These are phyloP conservation scores for Cyclocybe cylindracea DNA, from an alignment of 768 basidiomycete genomes.

Conservation along the genomic window DNA sequence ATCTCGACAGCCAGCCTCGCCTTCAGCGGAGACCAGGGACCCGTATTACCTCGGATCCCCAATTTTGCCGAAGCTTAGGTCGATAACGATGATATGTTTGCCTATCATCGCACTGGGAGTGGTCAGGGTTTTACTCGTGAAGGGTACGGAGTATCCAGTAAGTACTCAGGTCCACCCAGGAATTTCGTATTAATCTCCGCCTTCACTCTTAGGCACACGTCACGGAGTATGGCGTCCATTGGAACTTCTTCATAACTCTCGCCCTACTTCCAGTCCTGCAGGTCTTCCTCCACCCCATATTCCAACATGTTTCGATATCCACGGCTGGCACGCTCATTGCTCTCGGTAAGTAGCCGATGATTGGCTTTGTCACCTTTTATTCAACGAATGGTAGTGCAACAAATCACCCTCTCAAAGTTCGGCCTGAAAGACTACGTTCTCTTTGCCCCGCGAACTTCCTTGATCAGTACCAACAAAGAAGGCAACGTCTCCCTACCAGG, in stretches of 20 bases:
- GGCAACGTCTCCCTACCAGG: constrained; percentile 84
- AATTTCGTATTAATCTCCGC: neutral
- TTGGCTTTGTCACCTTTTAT: neutral
- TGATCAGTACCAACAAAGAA: constrained; percentile 88
- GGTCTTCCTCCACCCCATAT: constrained; percentile 66
- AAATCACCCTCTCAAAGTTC: constrained; percentile 56
- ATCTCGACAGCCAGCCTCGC: constrained; percentile 33
- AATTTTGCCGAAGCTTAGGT: constrained; percentile 49
- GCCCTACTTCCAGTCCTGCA: constrained; percentile 78
- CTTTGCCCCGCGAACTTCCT: constrained; percentile 55
- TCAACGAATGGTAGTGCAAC: constrained; percentile 58
- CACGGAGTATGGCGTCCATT: constrained; percentile 94
- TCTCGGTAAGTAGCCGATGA: constrained; percentile 41
- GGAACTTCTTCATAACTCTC: constrained; percentile 98
- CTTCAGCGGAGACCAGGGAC: constrained; percentile 33
- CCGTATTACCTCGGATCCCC: constrained; percentile 52
- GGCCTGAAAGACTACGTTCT: constrained; percentile 68
- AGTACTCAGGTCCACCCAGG: constrained; percentile 16
- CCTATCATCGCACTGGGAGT: constrained; percentile 77
- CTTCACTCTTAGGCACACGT: constrained; percentile 71
- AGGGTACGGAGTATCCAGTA: constrained; percentile 93
- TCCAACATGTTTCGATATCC: constrained; percentile 57
- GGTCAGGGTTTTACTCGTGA: constrained; percentile 80
- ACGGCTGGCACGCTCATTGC: constrained; percentile 64
- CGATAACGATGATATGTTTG: constrained; percentile 54